Evolutionary conservation across 176 grass and related monocot species (phyloP).

Genomic region (Avena insularis): DNA sequence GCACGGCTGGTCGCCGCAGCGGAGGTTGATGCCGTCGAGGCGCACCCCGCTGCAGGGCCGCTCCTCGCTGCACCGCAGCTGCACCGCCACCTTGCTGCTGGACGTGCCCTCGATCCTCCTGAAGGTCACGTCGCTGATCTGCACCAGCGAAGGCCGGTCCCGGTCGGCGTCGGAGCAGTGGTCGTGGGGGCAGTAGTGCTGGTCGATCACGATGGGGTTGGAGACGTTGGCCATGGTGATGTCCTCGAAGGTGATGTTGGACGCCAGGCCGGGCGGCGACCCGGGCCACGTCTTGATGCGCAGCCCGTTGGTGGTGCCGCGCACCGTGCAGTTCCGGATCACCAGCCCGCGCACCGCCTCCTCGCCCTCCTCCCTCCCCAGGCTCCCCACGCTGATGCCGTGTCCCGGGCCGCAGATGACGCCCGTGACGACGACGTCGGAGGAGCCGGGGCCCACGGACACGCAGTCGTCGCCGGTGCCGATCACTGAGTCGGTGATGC

Average conservation of each 20-base stretch:
- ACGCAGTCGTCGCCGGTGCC: conserved; percentile 79
- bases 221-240: conserved; percentile 53
- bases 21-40: conserved; percentile 41
- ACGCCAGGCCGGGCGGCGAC: conserved; percentile 44
- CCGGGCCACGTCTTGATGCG: conserved; percentile 82
- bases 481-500: conserved; percentile 41
- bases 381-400: conserved; percentile 75
- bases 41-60: conserved; percentile 47
- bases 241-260: conserved; percentile 71
- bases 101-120: conserved; percentile 57
- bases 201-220: conserved; percentile 85
- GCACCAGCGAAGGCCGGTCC: conserved; percentile 46
- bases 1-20: conserved; percentile 35
- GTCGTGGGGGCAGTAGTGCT: conserved; percentile 60
- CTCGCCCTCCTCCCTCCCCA: conserved; percentile 43
- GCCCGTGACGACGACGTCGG: conserved; percentile 40
- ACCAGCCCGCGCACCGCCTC: conserved; percentile 46
- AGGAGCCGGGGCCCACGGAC: conserved; percentile 53
- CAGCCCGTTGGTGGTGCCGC: conserved; percentile 56
- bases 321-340: conserved; percentile 44
- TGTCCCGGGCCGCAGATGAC: conserved; percentile 69
- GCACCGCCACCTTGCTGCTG: conserved; percentile 37
- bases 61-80: conserved; percentile 50
- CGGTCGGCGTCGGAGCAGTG: conserved; percentile 34
- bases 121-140: conserved; percentile 60